Base-by-base conservation (phyloP, 495 filamentous ascomycete species). In the Arthonia radiata region DNA sequence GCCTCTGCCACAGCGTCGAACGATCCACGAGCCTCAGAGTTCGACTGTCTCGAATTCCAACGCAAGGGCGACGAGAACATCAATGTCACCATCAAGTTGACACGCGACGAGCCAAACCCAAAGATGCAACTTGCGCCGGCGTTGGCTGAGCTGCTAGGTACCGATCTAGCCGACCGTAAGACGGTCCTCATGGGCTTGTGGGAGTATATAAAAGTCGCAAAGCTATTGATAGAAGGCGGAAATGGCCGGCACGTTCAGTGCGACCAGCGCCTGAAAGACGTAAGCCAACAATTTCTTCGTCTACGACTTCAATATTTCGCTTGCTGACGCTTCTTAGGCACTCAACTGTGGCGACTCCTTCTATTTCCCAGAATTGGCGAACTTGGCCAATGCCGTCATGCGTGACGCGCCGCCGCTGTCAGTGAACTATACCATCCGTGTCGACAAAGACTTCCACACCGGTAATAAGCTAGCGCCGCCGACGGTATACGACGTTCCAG, bases 21-120 rank as follows among this genome's bases (percentile, higher is more conserved):
- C 17, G 9, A 13, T 8, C 22, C 59, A 2, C 41, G 47, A 22
- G 52, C 46, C 11, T 64, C 71, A 19, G 79, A 89, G 44, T 94
- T 94, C 40, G 86, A 92, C 50, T 69, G 71, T 29, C 51, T 99
- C 18, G 74, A 81, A 30, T 93, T 94, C 50, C 76, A 89, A 55
- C 62, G 86, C 4, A 72, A 71, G 33, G 70, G 77, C 23, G 89
- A 99, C 41, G 79, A 91, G 39, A 93, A 92, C 33, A 52, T 78
- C 30, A 92, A 91, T 44, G 67, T 89, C 35, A 82, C 70, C 15
- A 71, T 99, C 46, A 89, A 80, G 35, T 59, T 99, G 17, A 66
- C 67, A 26, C 56, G 78, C 6, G 77, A 92, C 40, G 89, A 93
- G 42, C 59, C 64, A 4, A 79, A 75, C 0, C 86, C 94, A 46